Percentiles rank a stretch among this genome's conserved stretches.
These are phyloP conservation scores for Penstemon davidsonii DNA, from an alignment of 257 asterid genomes.

Conservation along the genomic window DNA sequence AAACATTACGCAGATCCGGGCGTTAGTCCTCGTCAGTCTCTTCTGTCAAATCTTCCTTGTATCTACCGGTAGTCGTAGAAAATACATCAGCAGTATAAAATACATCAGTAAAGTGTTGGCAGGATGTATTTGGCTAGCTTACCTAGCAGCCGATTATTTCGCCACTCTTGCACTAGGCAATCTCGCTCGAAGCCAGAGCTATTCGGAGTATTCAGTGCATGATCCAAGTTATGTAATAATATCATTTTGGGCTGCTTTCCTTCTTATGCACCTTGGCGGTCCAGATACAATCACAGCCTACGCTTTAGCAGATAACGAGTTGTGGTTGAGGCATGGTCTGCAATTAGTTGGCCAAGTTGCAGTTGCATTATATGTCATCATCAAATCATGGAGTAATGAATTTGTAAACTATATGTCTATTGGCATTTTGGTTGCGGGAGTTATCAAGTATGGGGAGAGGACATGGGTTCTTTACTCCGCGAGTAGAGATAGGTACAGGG, in stretches of 20 bases:
- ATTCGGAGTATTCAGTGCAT: not conserved
- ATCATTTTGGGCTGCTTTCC: conserved; percentile 48
- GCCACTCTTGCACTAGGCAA: conserved; percentile 38
- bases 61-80: conserved; percentile 26
- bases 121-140: conserved; percentile 22
- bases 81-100: conserved; percentile 8
- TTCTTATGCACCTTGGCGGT: conserved; percentile 46
- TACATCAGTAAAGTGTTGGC: not conserved
- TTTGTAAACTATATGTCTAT: conserved; percentile 17
- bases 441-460: conserved; percentile 46
- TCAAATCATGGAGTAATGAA: conserved; percentile 17
- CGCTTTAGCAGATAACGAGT: conserved; percentile 46
- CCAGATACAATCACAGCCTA: conserved; percentile 48
- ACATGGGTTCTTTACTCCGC: conserved; percentile 40
- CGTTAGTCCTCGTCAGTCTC: conserved; percentile 28
- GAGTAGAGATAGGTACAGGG: conserved; percentile 35
- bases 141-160: conserved; percentile 35
- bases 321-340: conserved; percentile 40
- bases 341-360: conserved; percentile 28
- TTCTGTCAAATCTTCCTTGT: conserved; percentile 20
- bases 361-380: conserved; percentile 32
- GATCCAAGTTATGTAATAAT: not conserved
- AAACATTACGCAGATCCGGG: conserved; percentile 26
- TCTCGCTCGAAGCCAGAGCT: conserved; percentile 28
- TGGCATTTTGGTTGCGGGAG: conserved; percentile 32